phyloP scores from a whole-genome alignment of 345 rosid genomes.

The Gossypium bickii region DNA sequence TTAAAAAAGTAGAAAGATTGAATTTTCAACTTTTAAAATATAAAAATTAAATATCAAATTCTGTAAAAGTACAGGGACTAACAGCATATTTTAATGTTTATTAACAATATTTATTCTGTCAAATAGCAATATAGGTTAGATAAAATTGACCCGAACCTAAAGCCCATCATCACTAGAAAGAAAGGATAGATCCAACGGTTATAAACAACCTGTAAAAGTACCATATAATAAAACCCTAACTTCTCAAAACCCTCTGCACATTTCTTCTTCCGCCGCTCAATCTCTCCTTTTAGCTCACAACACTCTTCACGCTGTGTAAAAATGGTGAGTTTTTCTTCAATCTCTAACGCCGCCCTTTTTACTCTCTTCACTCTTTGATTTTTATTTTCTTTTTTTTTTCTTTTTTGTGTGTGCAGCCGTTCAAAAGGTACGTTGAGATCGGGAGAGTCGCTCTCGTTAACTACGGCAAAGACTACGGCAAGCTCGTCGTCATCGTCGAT shows the following conservation, averaged over 20 bases:
- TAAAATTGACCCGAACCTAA: too few species aligned
- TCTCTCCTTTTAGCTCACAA: neutral
- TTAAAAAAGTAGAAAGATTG: too few species aligned
- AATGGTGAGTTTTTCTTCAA: constrained; percentile 30
- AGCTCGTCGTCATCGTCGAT: constrained; percentile 86
- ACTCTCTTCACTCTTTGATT: neutral
- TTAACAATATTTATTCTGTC: too few species aligned
- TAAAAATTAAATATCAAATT: too few species aligned
- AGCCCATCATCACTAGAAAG: neutral
- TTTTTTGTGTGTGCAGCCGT: constrained; percentile 39
- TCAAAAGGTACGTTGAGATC: constrained; percentile 91
- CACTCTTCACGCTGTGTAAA: neutral
- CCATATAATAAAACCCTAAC: constrained; percentile 27
- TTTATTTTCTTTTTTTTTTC: neutral
- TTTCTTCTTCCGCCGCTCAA: neutral
- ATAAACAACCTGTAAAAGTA: neutral
- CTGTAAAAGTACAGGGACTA: too few species aligned
- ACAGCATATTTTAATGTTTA: too few species aligned
- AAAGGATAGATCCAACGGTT: constrained; percentile 26
- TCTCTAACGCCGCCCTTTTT: neutral
- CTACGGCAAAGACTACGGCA: constrained; percentile 81
- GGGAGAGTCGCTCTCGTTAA: constrained; percentile 84
- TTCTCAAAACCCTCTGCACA: neutral
- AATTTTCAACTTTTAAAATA: too few species aligned
- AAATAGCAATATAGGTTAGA: too few species aligned